Percentiles rank a stretch among this genome's conserved stretches.
These are phyloP conservation scores for Cenchrus fungigraminus DNA, from an alignment of 176 grass and related monocot genomes.

Conservation along the genomic window DNA sequence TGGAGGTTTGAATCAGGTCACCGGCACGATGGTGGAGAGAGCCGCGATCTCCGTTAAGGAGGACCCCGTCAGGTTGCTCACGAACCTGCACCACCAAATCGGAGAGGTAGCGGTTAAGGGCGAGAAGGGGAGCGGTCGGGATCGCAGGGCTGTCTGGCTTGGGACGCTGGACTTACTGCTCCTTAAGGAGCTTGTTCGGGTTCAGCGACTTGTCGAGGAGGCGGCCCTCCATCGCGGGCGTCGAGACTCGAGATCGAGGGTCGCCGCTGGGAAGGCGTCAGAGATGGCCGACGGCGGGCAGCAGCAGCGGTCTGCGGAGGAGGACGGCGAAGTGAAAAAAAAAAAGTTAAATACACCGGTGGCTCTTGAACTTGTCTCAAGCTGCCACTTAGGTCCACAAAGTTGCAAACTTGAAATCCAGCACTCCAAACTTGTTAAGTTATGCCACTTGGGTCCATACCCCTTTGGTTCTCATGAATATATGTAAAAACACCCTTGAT, in stretches of 20 bases:
- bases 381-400: too few species aligned
- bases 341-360: too few species aligned
- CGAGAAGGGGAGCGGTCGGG: background rate
- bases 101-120: background rate
- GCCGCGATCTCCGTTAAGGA: constrained; percentile 72
- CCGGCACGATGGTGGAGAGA: constrained; percentile 78
- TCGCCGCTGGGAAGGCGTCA: background rate
- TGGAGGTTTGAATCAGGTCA: constrained; percentile 8
- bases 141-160: background rate
- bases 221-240: constrained; percentile 32
- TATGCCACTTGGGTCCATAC: too few species aligned
- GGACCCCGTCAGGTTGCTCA: constrained; percentile 78
- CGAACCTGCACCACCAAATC: constrained; percentile 54
- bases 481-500: too few species aligned
- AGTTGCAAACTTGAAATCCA: too few species aligned
- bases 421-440: too few species aligned
- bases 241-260: background rate
- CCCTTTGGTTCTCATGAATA: too few species aligned
- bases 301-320: background rate
- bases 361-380: too few species aligned
- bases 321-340: background rate
- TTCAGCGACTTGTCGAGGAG: constrained; percentile 58
- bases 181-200: constrained; percentile 69
- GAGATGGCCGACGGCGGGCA: background rate
- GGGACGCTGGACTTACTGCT: constrained; percentile 55